A percentile compares a stretch with the other conserved stretches of the same genome.
Evolutionary conservation across 805 yeast species (phyloP).

Genomic region (Kodamaea nitidulidarum): DNA sequence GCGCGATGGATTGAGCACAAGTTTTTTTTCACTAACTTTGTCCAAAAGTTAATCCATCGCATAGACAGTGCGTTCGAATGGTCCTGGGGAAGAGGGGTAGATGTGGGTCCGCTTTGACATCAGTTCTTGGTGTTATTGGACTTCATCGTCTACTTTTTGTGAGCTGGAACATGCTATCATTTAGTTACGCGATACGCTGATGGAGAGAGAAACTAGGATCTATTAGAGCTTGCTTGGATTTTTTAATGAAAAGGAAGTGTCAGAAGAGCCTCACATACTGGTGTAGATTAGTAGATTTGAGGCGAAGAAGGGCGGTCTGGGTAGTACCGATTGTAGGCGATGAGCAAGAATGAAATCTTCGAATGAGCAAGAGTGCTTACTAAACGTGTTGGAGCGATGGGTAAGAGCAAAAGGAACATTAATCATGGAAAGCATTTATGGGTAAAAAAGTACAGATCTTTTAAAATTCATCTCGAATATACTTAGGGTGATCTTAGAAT

Average conservation of each 20-base stretch:
- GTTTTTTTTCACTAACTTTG: slow-evolving; percentile 45
- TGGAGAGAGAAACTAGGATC: slow-evolving; percentile 42
- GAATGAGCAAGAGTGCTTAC: no score
- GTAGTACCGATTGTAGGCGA: no score
- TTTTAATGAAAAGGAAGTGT: slow-evolving; percentile 49
- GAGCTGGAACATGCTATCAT: slow-evolving; percentile 19
- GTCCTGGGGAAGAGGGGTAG: slow-evolving; percentile 14
- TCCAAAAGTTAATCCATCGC: slow-evolving; percentile 65
- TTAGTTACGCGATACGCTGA: slow-evolving; percentile 41
- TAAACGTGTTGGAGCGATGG: no score
- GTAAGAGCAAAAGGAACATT: no score
- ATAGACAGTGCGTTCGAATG: slow-evolving; percentile 59
- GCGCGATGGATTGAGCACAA: background rate
- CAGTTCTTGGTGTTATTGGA: slow-evolving; percentile 31
- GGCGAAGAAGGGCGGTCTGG: no score
- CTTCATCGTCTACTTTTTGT: slow-evolving; percentile 8
- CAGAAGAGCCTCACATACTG: slow-evolving; percentile 41
- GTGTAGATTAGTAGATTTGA: no score
- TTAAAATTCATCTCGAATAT: no score
- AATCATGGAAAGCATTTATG: no score
- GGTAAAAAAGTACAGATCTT: no score
- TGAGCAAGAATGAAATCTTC: no score
- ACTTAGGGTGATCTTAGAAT: no score
- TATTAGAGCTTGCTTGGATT: slow-evolving; percentile 50
- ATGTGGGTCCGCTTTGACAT: slow-evolving; percentile 13